Evolutionary conservation across 2,329 filamentous ascomycete genomes (phyloP).

Genomic region (Claviceps sp.): DNA sequence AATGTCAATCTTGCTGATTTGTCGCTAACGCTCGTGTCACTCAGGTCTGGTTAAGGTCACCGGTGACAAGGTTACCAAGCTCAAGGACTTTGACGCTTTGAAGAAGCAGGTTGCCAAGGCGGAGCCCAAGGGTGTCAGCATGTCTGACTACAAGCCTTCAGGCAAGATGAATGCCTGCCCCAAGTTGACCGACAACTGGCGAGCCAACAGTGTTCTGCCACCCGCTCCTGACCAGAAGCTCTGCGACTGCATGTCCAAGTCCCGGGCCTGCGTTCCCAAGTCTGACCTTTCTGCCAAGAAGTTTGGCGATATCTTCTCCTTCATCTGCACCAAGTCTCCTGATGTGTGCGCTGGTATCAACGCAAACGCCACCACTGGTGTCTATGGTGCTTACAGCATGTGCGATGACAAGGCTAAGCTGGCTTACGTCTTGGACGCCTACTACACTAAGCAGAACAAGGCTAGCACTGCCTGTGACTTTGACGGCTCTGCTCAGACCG

Average conservation of each 20-base stretch:
- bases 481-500: slow-evolving; percentile 47
- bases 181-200: slow-evolving; percentile 49
- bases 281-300: slow-evolving; percentile 41
- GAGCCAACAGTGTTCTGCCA: slow-evolving; percentile 52
- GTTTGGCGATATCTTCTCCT: slow-evolving; percentile 58
- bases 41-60: slow-evolving; percentile 51
- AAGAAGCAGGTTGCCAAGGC: slow-evolving; percentile 56
- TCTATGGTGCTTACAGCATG: slow-evolving; percentile 68
- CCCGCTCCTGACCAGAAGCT: slow-evolving; percentile 66
- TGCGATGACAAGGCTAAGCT: slow-evolving; percentile 59
- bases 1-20: background rate
- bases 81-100: slow-evolving; percentile 63
- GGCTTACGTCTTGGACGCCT: slow-evolving; percentile 58
- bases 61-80: slow-evolving; percentile 47
- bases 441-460: slow-evolving; percentile 48
- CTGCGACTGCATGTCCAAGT: slow-evolving; percentile 74
- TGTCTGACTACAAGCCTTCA: slow-evolving; percentile 55
- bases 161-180: slow-evolving; percentile 67
- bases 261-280: slow-evolving; percentile 56
- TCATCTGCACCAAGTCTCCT: slow-evolving; percentile 49
- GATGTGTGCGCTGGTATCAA: slow-evolving; percentile 54
- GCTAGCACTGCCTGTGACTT: slow-evolving; percentile 54
- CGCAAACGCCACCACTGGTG: slow-evolving; percentile 51
- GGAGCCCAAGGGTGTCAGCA: slow-evolving; percentile 51
- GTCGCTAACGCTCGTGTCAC: background rate